A percentile compares a stretch with the other conserved stretches of the same genome.
These are phyloP conservation scores for Cryphonectria parasitica DNA, from an alignment of 2,329 filamentous ascomycete species.

Conservation along the genomic window DNA sequence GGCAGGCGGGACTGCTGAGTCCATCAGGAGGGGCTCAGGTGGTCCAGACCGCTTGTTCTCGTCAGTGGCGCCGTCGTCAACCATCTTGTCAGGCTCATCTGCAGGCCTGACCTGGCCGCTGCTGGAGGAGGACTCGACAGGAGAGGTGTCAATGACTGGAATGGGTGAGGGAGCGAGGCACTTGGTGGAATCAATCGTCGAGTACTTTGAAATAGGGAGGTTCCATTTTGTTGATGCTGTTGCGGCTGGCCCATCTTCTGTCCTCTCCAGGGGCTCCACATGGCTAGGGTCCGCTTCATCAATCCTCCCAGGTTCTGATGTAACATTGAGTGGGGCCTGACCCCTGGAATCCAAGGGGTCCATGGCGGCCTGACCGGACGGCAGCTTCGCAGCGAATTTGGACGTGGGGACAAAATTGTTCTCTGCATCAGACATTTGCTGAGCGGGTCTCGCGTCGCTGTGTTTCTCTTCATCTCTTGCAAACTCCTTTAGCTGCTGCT, in stretches of 20 bases:
- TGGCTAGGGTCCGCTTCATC: conserved; percentile 29
- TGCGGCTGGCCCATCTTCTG: conserved; percentile 30
- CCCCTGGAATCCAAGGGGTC: conserved; percentile 25
- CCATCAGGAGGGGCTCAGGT: conserved; percentile 61
- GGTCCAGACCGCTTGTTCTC: conserved; percentile 41
- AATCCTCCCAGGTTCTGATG: conserved; percentile 29
- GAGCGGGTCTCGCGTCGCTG: conserved; percentile 5
- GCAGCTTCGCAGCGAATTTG: conserved; percentile 33
- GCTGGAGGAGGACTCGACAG: conserved; percentile 24
- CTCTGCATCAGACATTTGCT: conserved; percentile 20
- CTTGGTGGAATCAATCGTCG: conserved; percentile 42
- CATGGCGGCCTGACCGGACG: conserved; percentile 29
- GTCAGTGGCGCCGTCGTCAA: conserved; percentile 36
- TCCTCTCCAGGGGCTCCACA: conserved; percentile 29
- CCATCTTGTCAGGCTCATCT: conserved; percentile 29
- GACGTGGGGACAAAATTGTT: conserved; percentile 33
- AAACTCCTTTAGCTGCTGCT: conserved; percentile 19
- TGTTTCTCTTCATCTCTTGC: background rate
- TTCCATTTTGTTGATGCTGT: conserved; percentile 30
- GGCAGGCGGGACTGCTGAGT: conserved; percentile 45
- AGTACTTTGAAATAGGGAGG: conserved; percentile 49
- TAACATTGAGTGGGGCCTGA: conserved; percentile 29
- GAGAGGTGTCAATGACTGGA: conserved; percentile 30
- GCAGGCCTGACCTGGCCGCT: conserved; percentile 30
- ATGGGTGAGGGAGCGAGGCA: conserved; percentile 29